phyloP scores from a whole-genome alignment of 2,329 filamentous ascomycete genomes.

The Trichoderma pleuroti region DNA sequence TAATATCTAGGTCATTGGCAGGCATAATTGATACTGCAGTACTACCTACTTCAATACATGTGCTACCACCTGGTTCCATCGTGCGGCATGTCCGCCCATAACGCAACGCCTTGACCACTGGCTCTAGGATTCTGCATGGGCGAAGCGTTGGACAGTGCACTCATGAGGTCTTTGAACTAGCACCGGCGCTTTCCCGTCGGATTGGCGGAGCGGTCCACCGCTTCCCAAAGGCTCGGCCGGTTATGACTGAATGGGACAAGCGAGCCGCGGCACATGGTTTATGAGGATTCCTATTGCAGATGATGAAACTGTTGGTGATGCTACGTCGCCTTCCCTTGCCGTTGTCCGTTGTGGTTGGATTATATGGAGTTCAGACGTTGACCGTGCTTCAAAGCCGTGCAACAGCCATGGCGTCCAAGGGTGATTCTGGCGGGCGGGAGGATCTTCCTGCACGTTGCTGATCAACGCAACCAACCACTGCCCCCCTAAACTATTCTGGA shows the following conservation, averaged over 20 bases:
- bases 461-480: constrained; percentile 18
- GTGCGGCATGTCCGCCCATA: background rate
- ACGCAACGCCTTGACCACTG: background rate
- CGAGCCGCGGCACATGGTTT: background rate
- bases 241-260: background rate
- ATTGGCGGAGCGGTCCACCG: constrained; percentile 5
- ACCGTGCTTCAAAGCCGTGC: background rate
- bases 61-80: background rate
- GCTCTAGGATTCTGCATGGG: background rate
- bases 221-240: background rate
- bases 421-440: constrained; percentile 16
- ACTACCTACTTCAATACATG: background rate
- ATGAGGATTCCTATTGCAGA: background rate
- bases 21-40: background rate
- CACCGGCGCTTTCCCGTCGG: constrained; percentile 14
- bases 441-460: constrained; percentile 21
- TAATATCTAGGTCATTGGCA: background rate
- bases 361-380: background rate
- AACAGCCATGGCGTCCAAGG: background rate
- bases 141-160: background rate
- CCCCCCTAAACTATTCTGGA: constrained; percentile 20
- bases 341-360: background rate
- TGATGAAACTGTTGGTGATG: constrained; percentile 1
- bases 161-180: background rate
- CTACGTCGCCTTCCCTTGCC: background rate